phyloP scores from a whole-genome alignment of 164 flowering plant species.

The Tetrastigma voinierianum region DNA sequence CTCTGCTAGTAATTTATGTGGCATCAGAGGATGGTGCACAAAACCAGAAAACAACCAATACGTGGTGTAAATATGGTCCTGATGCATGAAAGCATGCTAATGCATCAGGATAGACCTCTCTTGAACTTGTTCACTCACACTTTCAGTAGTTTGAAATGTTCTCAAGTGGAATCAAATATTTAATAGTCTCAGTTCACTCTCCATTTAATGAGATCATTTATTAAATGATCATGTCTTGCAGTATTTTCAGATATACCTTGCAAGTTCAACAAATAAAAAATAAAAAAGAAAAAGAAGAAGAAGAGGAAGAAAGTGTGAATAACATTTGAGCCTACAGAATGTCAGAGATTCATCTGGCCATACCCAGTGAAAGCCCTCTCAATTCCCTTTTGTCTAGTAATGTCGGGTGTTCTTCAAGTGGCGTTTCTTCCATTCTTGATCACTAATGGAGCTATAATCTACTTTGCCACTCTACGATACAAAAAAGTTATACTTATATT shows the following conservation, averaged over 20 bases:
- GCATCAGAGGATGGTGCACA: background rate
- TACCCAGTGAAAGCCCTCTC: slow-evolving; percentile 96
- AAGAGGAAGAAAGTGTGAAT: no score
- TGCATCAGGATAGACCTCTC: background rate
- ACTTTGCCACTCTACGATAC: slow-evolving; percentile 31
- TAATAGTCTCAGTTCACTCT: no score
- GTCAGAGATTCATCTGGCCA: background rate
- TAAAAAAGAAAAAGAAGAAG: no score
- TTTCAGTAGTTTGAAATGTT: no score
- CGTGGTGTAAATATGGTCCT: background rate
- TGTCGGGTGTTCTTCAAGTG: slow-evolving; percentile 66
- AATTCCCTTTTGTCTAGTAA: slow-evolving; percentile 83
- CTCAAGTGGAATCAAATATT: no score
- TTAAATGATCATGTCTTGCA: no score
- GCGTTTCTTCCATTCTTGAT: slow-evolving; percentile 81
- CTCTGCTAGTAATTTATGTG: no score
- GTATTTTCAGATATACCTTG: no score
- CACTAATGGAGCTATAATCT: slow-evolving; percentile 48
- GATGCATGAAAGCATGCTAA: background rate
- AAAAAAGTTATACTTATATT: background rate
- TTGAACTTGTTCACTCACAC: background rate
- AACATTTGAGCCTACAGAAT: no score
- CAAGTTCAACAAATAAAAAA: no score
- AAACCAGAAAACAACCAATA: background rate
- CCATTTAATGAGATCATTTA: no score